Evolutionary conservation across 78 protist species (phyloP), one percentile per base, ranked within the genome.

Genomic region (Dictyostelium discoideum): DNA sequence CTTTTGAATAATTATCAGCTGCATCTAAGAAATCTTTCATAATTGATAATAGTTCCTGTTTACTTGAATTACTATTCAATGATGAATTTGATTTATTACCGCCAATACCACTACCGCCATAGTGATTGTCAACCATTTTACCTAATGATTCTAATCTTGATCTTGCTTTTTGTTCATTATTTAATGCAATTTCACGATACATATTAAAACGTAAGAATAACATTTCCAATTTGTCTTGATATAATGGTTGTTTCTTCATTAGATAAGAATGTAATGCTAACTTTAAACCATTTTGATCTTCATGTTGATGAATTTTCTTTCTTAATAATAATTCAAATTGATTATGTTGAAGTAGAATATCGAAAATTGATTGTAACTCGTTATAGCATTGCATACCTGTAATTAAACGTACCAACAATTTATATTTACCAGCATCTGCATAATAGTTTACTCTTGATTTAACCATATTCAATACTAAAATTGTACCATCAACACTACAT

Each of bases 221-320:
- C 97, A 96, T 96, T n/a, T 65, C 84, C 54, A 92, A 40, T 29
- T 92, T 90, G 0, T 85, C 96, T 2, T 72, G 82, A 26, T 96
- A 93, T 29, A 87, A 63, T 39, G 97, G 97, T 50, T 92, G 97
- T 29, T 90, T 93, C 65, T 87, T 88, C 13, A 86, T n/a, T 11
- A 96, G 87, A 39, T 86, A 96, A 24, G 87, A 83, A 42, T 95
- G 76, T 11, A 90, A 48, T 54, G 93, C 96, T 29, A 90, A 26
- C 46, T 84, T 90, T 20, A 95, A 26, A 44, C 97, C 92, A 50
- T 88, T 9, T 37, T 44, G 83, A 60, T 89, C 84, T 72, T 87
- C 95, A 60, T 96, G 97, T 92, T 87, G 88, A 48, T 88, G 73
- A 29, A 87, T 93, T 67, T 81, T 85, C 93, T 96, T 96, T 37